Percentiles rank a stretch among this genome's conserved stretches.
These are phyloP conservation scores for Lanzia echinophila DNA, from an alignment of 2,329 filamentous ascomycete genomes.

Conservation along the genomic window DNA sequence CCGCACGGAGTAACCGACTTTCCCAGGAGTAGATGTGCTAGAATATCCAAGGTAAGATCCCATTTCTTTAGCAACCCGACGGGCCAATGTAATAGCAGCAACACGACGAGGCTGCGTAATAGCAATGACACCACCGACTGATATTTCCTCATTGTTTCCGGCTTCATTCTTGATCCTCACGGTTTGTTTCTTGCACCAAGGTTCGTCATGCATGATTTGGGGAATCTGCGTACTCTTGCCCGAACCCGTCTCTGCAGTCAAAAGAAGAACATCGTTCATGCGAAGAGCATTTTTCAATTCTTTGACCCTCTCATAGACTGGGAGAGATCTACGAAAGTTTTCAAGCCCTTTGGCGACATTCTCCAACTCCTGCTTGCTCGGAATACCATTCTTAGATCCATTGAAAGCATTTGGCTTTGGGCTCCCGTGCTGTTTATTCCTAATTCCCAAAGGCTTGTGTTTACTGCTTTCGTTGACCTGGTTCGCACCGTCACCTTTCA, in stretches of 20 bases:
- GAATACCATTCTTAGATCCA: not conserved
- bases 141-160: slow-evolving; percentile 37
- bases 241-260: slow-evolving; percentile 90
- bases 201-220: slow-evolving; percentile 75
- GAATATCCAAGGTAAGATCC: slow-evolving; percentile 50
- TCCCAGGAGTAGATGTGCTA: slow-evolving; percentile 21
- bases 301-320: slow-evolving; percentile 26
- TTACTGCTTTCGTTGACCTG: not conserved
- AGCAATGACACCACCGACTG: slow-evolving; percentile 74
- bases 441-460: not conserved
- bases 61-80: slow-evolving; percentile 81
- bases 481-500: not conserved
- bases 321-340: slow-evolving; percentile 23
- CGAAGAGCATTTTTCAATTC: slow-evolving; percentile 27
- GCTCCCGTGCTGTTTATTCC: not conserved
- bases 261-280: slow-evolving; percentile 60
- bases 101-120: slow-evolving; percentile 93
- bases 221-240: slow-evolving; percentile 95
- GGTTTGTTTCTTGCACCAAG: slow-evolving; percentile 65
- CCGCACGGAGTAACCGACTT: slow-evolving; percentile 86
- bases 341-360: slow-evolving; percentile 19
- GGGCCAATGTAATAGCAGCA: slow-evolving; percentile 83
- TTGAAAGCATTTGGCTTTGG: slow-evolving; percentile 3
- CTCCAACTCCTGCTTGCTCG: slow-evolving; percentile 14
- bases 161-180: slow-evolving; percentile 39